Percentiles rank a stretch among this genome's conserved stretches.
phyloP scores from a whole-genome alignment of 2,329 filamentous ascomycete genomes.

The Pseudogymnoascus sp. region DNA sequence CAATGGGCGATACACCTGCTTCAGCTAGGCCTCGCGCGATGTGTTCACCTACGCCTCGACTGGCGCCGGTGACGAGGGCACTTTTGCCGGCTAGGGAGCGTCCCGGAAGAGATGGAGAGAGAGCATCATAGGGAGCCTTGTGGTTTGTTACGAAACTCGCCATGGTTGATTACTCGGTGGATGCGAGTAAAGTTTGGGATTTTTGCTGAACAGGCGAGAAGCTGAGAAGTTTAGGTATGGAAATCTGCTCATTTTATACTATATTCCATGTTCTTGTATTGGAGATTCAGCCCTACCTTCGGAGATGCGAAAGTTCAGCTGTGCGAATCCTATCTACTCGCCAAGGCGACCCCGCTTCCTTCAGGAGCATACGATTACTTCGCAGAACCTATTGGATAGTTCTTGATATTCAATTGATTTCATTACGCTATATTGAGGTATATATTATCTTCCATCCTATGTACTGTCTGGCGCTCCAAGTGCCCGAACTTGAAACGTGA shows the following conservation, averaged over 20 bases:
- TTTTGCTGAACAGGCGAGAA: neutral
- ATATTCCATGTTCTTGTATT: neutral
- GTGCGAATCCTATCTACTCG: neutral
- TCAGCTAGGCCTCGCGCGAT: constrained; percentile 36
- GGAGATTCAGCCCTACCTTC: neutral
- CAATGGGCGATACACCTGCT: constrained; percentile 28
- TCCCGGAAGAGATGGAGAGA: constrained; percentile 25
- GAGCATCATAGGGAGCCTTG: constrained; percentile 11
- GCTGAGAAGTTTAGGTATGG: neutral
- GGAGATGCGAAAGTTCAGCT: neutral
- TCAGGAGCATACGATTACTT: neutral
- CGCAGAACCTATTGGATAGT: neutral
- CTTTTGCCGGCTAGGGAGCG: constrained; percentile 34
- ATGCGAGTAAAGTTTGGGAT: neutral
- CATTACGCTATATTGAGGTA: neutral
- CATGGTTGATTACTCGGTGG: neutral
- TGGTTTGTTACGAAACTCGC: constrained; percentile 7
- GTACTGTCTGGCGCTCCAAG: neutral
- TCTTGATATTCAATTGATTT: neutral
- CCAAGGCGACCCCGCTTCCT: neutral
- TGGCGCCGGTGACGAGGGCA: constrained; percentile 37
- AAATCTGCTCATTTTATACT: neutral
- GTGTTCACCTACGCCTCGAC: constrained; percentile 35
- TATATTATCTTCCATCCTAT: neutral
- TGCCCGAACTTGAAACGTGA: neutral